phyloP scores from a whole-genome alignment of 306 rosid genomes.

The Hippophae tibetana region DNA sequence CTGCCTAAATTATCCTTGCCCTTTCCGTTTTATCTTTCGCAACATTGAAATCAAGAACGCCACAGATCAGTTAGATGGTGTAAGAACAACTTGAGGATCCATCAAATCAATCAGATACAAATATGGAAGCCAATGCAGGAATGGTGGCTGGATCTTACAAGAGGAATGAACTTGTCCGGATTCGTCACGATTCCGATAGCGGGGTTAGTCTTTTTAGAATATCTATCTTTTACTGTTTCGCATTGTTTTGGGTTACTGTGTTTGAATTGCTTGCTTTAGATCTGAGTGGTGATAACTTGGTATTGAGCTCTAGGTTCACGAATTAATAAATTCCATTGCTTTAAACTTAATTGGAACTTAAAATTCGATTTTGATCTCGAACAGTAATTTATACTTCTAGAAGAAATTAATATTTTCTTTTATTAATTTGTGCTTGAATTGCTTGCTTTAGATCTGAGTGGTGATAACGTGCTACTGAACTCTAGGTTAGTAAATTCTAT shows the following conservation, averaged over 20 bases:
- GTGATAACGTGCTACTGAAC: no score
- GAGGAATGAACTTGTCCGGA: conserved; percentile 87
- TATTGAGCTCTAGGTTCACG: no score
- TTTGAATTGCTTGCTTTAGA: conserved; percentile 11
- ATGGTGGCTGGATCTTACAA: conserved; percentile 96
- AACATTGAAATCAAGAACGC: background rate
- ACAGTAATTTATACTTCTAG: no score
- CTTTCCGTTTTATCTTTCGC: conserved; percentile 12
- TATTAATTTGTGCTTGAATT: background rate
- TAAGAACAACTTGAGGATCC: conserved; percentile 6
- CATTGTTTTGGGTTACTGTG: background rate
- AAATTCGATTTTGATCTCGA: no score
- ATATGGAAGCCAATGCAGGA: conserved; percentile 84
- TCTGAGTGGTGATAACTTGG: conserved; percentile 7
- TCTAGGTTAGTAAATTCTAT: no score
- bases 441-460: conserved; percentile 21
- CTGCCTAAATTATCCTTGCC: background rate
- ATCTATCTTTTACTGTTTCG: background rate
- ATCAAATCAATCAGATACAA: conserved; percentile 4
- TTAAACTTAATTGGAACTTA: no score
- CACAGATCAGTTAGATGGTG: conserved; percentile 6
- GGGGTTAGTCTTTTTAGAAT: conserved; percentile 46
- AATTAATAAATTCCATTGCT: no score
- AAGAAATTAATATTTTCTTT: no score
- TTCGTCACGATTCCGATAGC: conserved; percentile 85